Evolutionary conservation across 83 land plant genomes (phyloP).

Genomic region (Diphasiastrum complanatum): DNA sequence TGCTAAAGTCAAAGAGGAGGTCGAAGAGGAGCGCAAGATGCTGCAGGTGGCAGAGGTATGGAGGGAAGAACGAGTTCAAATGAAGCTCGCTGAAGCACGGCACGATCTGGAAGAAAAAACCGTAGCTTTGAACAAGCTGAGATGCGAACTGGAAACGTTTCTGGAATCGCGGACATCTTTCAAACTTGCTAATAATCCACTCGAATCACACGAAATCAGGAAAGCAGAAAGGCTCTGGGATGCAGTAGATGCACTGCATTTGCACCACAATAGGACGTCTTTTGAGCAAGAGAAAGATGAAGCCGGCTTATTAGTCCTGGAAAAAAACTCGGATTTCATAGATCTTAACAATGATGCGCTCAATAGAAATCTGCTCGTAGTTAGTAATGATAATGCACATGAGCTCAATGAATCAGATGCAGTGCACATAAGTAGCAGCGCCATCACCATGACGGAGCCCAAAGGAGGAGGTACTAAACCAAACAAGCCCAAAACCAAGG

Average conservation of each 20-base stretch:
- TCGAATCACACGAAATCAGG: constrained; percentile 6
- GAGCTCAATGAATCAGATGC: too few species aligned
- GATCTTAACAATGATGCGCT: constrained; percentile 50
- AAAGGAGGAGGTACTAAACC: too few species aligned
- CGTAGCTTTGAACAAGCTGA: constrained; percentile 56
- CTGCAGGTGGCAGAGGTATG: constrained; percentile 69
- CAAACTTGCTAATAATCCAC: constrained; percentile 10
- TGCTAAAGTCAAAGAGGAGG: constrained; percentile 50
- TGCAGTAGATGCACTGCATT: constrained; percentile 14
- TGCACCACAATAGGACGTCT: neutral
- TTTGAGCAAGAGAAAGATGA: neutral
- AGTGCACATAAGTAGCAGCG: too few species aligned
- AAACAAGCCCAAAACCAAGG: too few species aligned
- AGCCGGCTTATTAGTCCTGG: constrained; percentile 7
- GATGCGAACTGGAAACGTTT: constrained; percentile 49
- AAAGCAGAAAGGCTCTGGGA: constrained; percentile 19
- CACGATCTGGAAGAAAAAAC: constrained; percentile 69
- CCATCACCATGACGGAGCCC: too few species aligned
- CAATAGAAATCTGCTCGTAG: too few species aligned
- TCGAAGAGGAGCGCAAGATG: constrained; percentile 74
- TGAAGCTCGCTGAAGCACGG: constrained; percentile 74
- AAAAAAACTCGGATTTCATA: constrained; percentile 64
- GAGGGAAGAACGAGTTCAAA: constrained; percentile 77
- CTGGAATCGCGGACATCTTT: constrained; percentile 22
- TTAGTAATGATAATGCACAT: too few species aligned